These are phyloP conservation scores for Saccharomycopsis sp. DNA, from an alignment of 805 yeast species.

Conservation along the genomic window DNA sequence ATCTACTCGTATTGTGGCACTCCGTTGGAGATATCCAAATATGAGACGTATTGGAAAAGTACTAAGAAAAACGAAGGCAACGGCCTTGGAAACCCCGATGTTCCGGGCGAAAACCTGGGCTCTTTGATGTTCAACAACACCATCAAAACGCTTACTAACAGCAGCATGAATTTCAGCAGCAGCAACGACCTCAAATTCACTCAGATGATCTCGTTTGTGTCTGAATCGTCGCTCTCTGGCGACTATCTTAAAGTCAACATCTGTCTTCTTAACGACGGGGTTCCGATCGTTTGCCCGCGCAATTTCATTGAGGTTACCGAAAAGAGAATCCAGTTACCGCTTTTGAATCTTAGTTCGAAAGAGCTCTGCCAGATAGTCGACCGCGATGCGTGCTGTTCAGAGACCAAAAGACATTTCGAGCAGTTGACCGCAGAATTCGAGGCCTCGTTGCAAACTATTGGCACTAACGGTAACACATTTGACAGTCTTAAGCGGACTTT, in stretches of 20 bases:
- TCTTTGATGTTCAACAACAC: neutral
- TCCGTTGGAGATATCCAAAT: constrained; percentile 82
- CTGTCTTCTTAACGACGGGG: constrained; percentile 72
- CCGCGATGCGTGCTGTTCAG: constrained; percentile 26
- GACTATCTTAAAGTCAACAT: constrained; percentile 65
- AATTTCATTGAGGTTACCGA: constrained; percentile 43
- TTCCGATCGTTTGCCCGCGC: constrained; percentile 74
- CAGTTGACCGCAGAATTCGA: constrained; percentile 1
- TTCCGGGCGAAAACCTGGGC: constrained; percentile 16
- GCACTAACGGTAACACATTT: constrained; percentile 21
- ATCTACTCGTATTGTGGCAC: constrained; percentile 83
- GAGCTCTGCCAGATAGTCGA: constrained; percentile 31
- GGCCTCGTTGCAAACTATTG: constrained; percentile 19
- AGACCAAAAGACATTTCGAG: constrained; percentile 21
- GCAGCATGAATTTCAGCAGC: constrained; percentile 20
- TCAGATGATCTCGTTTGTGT: constrained; percentile 60
- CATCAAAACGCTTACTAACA: constrained; percentile 1
- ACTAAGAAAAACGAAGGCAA: constrained; percentile 46
- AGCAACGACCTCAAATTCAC: constrained; percentile 18
- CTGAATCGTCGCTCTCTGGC: constrained; percentile 86
- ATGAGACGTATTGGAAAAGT: constrained; percentile 96
- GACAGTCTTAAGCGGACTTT: constrained; percentile 23
- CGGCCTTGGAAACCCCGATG: constrained; percentile 9
- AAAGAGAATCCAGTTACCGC: constrained; percentile 46
- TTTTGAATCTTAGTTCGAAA: constrained; percentile 50